Evolutionary conservation across 495 filamentous ascomycete genomes (phyloP).

Genomic region (Penicillium lividum): DNA sequence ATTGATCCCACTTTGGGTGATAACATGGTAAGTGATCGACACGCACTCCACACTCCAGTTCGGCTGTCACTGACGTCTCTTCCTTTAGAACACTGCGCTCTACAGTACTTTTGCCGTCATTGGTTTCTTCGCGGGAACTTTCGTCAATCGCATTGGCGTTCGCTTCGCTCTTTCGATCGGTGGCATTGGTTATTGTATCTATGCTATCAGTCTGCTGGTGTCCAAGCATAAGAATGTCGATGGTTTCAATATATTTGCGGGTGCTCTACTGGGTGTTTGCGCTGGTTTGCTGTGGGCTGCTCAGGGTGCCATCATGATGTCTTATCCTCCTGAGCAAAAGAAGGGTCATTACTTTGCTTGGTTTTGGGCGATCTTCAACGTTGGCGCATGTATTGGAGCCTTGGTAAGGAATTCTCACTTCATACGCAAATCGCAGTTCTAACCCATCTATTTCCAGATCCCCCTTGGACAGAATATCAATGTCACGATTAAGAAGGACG

Average conservation of each 20-base stretch:
- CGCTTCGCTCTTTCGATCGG: conserved; percentile 44
- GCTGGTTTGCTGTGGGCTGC: conserved; percentile 53
- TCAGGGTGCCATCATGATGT: conserved; percentile 57
- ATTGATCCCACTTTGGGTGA: conserved; percentile 41
- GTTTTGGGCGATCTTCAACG: conserved; percentile 58
- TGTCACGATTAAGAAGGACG: conserved; percentile 35
- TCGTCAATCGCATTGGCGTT: conserved; percentile 49
- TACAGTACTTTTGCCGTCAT: conserved; percentile 60
- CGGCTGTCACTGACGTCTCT: background rate
- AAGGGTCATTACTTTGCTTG: conserved; percentile 53
- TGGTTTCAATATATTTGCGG: conserved; percentile 73
- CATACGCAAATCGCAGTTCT: background rate
- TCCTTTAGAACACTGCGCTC: conserved; percentile 54
- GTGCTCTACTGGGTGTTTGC: conserved; percentile 49
- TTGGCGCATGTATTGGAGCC: conserved; percentile 51
- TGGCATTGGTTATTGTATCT: conserved; percentile 49
- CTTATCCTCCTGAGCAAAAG: conserved; percentile 47
- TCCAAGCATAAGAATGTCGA: conserved; percentile 67
- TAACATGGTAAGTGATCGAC: conserved; percentile 33
- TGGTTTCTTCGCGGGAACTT: conserved; percentile 55
- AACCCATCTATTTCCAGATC: conserved; percentile 17
- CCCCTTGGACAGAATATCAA: conserved; percentile 50
- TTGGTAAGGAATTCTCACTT: conserved; percentile 31
- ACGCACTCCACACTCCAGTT: background rate
- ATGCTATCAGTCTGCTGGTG: conserved; percentile 45